Evolutionary conservation across 805 yeast genomes (phyloP).

Genomic region (Brettanomyces sp.): DNA sequence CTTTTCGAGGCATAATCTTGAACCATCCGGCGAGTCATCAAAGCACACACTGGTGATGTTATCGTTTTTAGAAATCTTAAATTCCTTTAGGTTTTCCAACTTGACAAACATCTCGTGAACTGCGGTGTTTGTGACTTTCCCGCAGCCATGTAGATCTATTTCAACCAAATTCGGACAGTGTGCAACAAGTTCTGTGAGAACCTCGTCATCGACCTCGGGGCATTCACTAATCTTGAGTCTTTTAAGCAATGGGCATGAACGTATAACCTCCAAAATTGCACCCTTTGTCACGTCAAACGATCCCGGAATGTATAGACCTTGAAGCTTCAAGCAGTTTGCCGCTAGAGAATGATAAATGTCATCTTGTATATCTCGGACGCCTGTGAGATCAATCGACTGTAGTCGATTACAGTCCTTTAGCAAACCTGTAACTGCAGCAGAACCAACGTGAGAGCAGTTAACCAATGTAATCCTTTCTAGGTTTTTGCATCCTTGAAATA

Average conservation of each 20-base stretch:
- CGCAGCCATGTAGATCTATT: constrained; percentile 78
- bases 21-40: constrained; percentile 20
- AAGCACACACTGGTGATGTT: constrained; percentile 64
- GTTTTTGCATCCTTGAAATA: constrained; percentile 61
- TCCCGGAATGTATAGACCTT: constrained; percentile 84
- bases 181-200: constrained; percentile 50
- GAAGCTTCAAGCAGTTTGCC: constrained; percentile 60
- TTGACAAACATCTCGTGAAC: constrained; percentile 48
- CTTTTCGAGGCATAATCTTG: constrained; percentile 40
- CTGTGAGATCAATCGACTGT: constrained; percentile 83
- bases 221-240: constrained; percentile 77
- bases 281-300: constrained; percentile 62
- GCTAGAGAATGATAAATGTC: constrained; percentile 63
- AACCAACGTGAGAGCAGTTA: constrained; percentile 60
- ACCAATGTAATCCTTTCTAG: constrained; percentile 82
- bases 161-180: constrained; percentile 78
- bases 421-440: constrained; percentile 51
- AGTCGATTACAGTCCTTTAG: constrained; percentile 57
- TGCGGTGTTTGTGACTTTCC: constrained; percentile 58
- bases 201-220: constrained; percentile 51
- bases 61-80: constrained; percentile 66
- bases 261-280: constrained; percentile 51
- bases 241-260: constrained; percentile 64
- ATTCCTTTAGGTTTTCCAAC: constrained; percentile 71
- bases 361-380: constrained; percentile 62